Evolutionary conservation across 495 filamentous ascomycete species (phyloP), one percentile per base, ranked within the genome.

Genomic region (Astrothelium macrocarpum): DNA sequence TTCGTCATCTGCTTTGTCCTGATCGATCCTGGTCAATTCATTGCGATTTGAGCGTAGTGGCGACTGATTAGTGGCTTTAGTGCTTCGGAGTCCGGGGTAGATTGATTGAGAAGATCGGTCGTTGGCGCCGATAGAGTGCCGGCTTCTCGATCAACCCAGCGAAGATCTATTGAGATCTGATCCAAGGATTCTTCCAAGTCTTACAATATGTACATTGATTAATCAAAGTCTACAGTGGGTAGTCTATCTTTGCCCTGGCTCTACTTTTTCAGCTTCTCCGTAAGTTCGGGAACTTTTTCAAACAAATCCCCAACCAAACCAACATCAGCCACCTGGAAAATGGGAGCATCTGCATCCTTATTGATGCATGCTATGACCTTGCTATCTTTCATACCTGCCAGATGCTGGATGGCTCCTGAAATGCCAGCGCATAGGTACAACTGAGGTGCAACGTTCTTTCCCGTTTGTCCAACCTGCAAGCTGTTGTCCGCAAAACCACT

Each of bases 331-430:
- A 98, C 84, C 77, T 98, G 95, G 82, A 98, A 97, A 66, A 98
- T 98, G 1, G 94, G 94, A 61, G 93, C 94, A 77, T 98, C 94
- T 1, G 84, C 79, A 70, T 97, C 94, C 81, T 98, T 98, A 81
- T 98, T 97, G 73, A 98, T 97, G 32, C 90, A 90, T 42, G 91
- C 95, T 81, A 98, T 98, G 65, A 98, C 95, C 81, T 98, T 98
- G 80, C 90, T 95, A 74, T 98, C 94, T 84, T 98, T 98, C 94
- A 98, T 98, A 72, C 94, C 94, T 46, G 95, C 95, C 76, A 98
- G 78, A 82, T 98, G 94, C 78, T 98, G 94, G 67, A 98, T 98
- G 26, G 94, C 94, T 56, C 94, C 94, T 5, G 89, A 94, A 71
- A 98, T 97, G 70, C 94, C 94, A 18, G 91, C 93, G 32, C 90